Evolutionary conservation across 306 rosid genomes (phyloP).

Genomic region (Datisca glomerata): DNA sequence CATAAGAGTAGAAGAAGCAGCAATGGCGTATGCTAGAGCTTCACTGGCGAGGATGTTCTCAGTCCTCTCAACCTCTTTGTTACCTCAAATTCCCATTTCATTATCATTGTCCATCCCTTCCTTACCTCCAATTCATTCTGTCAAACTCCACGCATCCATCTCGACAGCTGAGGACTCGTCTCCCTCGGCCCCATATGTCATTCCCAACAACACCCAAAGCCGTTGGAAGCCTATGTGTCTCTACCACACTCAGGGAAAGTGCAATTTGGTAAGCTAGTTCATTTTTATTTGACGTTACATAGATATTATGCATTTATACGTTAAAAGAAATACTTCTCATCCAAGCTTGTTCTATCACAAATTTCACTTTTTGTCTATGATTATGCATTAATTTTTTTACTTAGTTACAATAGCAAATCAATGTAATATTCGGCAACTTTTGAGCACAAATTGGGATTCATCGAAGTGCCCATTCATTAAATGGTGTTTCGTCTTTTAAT

Average conservation of each 20-base stretch:
- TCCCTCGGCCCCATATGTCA: constrained; percentile 6
- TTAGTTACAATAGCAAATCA: too few species aligned
- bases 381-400: too few species aligned
- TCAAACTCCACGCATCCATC: constrained; percentile 29
- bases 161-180: constrained; percentile 27
- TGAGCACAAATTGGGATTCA: too few species aligned
- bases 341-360: background rate
- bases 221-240: constrained; percentile 76
- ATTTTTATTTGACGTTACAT: background rate
- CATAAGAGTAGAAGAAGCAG: too few species aligned
- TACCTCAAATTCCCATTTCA: constrained; percentile 12
- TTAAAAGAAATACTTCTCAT: background rate
- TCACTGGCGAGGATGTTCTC: constrained; percentile 22
- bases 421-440: too few species aligned
- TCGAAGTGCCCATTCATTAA: too few species aligned
- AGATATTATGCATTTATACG: background rate
- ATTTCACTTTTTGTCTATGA: too few species aligned
- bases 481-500: too few species aligned
- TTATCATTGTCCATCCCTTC: constrained; percentile 12
- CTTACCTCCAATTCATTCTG: constrained; percentile 17
- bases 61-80: constrained; percentile 15
- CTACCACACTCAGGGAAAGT: constrained; percentile 78
- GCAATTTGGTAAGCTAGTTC: constrained; percentile 46
- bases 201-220: constrained; percentile 9
- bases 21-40: constrained; percentile 35